Conservation (phyloP, 192 early-diverging fungal species). For the Gonapodya sp. region DNA sequence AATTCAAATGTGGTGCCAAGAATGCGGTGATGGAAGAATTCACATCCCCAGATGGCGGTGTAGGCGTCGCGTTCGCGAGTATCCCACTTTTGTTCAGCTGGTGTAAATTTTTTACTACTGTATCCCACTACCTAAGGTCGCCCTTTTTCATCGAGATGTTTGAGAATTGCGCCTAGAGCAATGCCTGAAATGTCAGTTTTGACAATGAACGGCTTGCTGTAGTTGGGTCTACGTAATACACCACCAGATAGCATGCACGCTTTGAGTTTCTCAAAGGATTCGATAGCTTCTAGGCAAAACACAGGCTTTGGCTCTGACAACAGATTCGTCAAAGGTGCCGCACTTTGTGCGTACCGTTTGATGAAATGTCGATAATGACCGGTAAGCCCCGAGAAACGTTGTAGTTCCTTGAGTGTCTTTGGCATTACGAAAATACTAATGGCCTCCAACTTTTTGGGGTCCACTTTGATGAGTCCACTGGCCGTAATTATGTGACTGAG, state of each 20-base stretch:
- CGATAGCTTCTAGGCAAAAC: too few relatives aligned
- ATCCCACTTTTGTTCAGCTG: neutral
- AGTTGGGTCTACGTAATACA: neutral
- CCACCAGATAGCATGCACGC: neutral
- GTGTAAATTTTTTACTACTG: neutral
- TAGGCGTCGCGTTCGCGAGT: neutral
- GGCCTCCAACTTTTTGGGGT: too few relatives aligned
- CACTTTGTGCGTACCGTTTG: neutral
- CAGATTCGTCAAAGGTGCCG: too few relatives aligned
- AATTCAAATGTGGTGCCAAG: neutral
- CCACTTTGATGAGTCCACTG: too few relatives aligned
- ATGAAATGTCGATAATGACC: neutral
- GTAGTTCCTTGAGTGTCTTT: neutral
- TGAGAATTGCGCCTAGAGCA: neutral
- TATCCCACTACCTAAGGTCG: neutral
- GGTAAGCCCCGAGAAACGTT: neutral
- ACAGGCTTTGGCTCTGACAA: too few relatives aligned
- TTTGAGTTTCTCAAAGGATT: neutral
- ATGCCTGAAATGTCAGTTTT: neutral
- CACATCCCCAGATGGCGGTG: neutral
- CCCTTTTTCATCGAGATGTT: neutral
- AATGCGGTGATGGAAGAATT: neutral
- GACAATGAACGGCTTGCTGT: neutral
- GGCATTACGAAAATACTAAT: too few relatives aligned
- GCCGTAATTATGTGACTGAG: too few relatives aligned